Evolutionary conservation across 345 rosid genomes (phyloP).

Genomic region (Arabis alpina): DNA sequence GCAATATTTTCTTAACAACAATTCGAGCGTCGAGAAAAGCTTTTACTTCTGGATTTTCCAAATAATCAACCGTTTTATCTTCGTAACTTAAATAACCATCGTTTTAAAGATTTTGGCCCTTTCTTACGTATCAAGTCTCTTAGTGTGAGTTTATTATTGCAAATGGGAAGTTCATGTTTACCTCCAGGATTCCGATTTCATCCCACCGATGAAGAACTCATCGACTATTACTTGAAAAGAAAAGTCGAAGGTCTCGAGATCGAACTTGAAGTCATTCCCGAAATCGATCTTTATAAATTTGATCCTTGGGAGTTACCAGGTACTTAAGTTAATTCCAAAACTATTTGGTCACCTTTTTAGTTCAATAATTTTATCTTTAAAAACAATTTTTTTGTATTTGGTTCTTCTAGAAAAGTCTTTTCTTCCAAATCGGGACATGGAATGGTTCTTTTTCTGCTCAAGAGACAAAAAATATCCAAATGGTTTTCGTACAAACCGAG

Average conservation of each 20-base stretch:
- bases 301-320: conserved; percentile 91
- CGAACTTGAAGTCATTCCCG: conserved; percentile 76
- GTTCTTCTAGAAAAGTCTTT: conserved; percentile 68
- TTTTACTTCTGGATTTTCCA: conserved; percentile 94
- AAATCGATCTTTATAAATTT: conserved; percentile 69
- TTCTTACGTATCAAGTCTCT: conserved; percentile 24
- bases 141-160: conserved; percentile 26
- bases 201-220: conserved; percentile 81
- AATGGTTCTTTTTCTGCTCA: conserved; percentile 95
- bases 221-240: conserved; percentile 67
- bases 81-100: background rate
- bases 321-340: conserved; percentile 9
- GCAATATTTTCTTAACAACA: conserved; percentile 61
- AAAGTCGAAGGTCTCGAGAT: conserved; percentile 62
- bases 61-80: conserved; percentile 57
- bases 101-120: background rate
- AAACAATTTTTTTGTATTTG: background rate
- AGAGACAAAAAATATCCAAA: conserved; percentile 87
- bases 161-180: conserved; percentile 75
- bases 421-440: conserved; percentile 81
- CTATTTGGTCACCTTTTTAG: background rate
- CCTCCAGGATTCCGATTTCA: conserved; percentile 90
- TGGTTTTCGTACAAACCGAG: conserved; percentile 83
- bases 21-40: conserved; percentile 65
- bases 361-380: background rate